Evolutionary conservation across 495 filamentous ascomycete species (phyloP).

Genomic region (Polyplosphaeria fusca): DNA sequence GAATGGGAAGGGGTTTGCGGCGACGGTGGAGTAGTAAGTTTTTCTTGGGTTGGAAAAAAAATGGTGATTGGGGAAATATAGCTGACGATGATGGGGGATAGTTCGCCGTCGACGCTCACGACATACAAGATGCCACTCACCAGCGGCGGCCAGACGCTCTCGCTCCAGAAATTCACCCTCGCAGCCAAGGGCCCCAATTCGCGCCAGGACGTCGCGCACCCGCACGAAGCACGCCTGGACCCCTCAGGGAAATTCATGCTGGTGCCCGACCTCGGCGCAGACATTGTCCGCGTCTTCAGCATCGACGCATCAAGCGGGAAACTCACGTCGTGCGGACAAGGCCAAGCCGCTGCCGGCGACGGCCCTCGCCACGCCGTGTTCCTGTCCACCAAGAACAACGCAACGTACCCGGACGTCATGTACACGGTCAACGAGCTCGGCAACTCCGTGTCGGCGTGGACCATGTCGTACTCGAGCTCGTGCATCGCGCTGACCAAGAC

Average conservation of each 20-base stretch:
- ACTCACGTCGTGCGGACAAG: conserved; percentile 41
- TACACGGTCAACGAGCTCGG: conserved; percentile 51
- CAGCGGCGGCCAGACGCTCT: neutral
- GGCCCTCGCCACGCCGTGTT: conserved; percentile 46
- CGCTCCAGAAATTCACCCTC: conserved; percentile 11
- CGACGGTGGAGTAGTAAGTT: conserved; percentile 22
- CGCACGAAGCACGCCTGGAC: conserved; percentile 6
- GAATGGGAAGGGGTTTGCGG: conserved; percentile 13
- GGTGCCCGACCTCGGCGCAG: conserved; percentile 15
- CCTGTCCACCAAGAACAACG: conserved; percentile 40
- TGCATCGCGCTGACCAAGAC: conserved; percentile 19
- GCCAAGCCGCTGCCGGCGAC: conserved; percentile 41
- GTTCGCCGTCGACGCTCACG: conserved; percentile 9
- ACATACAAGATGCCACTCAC: conserved; percentile 19
- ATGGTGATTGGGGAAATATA: no score
- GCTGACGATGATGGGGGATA: neutral
- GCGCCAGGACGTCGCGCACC: conserved; percentile 19
- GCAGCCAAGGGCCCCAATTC: conserved; percentile 3
- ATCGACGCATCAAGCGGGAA: conserved; percentile 34
- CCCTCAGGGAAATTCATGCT: conserved; percentile 13
- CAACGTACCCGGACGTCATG: conserved; percentile 28
- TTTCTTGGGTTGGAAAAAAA: no score
- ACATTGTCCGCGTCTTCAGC: conserved; percentile 18
- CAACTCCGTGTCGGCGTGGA: conserved; percentile 49
- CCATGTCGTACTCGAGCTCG: conserved; percentile 38